Conservation (phyloP, 192 early-diverging fungal species). For the Podochytrium sp. region DNA sequence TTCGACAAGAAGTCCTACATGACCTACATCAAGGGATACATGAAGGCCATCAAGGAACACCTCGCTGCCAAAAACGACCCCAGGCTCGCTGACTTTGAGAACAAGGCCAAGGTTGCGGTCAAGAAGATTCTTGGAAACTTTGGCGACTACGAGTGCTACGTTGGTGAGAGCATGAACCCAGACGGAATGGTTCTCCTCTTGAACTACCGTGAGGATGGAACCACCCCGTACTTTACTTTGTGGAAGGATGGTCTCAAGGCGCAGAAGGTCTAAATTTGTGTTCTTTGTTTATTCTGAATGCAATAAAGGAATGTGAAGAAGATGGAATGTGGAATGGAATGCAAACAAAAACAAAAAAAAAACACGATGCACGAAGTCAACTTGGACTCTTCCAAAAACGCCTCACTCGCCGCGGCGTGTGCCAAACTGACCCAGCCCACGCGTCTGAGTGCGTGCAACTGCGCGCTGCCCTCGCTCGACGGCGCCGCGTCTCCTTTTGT, state of each 20-base stretch:
- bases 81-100: conserved; percentile 65
- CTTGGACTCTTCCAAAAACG: neutral
- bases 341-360: no score
- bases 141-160: conserved; percentile 92
- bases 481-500: neutral
- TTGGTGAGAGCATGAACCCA: conserved; percentile 84
- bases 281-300: no score
- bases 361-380: conserved; percentile 11
- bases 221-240: conserved; percentile 89
- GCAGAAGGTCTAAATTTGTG: conserved; percentile 65
- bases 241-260: conserved; percentile 85
- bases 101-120: conserved; percentile 60
- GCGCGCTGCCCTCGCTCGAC: conserved; percentile 3
- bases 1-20: conserved; percentile 95
- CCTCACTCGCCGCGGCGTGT: neutral
- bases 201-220: conserved; percentile 94
- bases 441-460: neutral
- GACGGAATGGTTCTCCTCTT: conserved; percentile 86
- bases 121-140: conserved; percentile 82
- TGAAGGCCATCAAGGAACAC: conserved; percentile 79
- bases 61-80: conserved; percentile 65
- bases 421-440: neutral
- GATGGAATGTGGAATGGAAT: no score
- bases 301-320: no score
- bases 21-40: conserved; percentile 92